Percentiles rank a stretch among this genome's conserved stretches.
Conservation (phyloP, 805 yeast species). For the Isabelozyma heimii region DNA sequence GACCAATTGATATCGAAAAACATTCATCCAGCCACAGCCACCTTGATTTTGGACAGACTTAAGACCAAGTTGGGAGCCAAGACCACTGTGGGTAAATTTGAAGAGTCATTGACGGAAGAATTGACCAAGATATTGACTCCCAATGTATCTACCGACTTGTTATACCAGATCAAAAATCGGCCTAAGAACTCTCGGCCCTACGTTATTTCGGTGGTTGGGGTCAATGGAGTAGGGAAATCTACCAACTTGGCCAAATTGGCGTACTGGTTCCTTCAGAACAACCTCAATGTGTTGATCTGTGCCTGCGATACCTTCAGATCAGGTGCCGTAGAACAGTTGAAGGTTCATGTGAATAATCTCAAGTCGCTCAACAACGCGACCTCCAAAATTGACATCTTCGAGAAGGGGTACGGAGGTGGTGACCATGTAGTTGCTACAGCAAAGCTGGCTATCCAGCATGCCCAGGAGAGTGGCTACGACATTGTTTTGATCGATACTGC, state of each 20-base stretch:
- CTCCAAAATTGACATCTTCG: conserved; percentile 70
- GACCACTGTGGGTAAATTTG: conserved; percentile 69
- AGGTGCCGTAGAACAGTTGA: conserved; percentile 97
- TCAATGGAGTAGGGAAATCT: conserved; percentile 97
- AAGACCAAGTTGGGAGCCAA: conserved; percentile 70
- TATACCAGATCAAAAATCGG: conserved; percentile 69
- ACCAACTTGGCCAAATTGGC: conserved; percentile 93
- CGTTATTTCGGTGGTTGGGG: conserved; percentile 97
- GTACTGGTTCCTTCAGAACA: conserved; percentile 91
- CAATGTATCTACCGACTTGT: conserved; percentile 80
- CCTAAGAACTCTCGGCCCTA: conserved; percentile 55
- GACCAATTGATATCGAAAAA: conserved; percentile 82
- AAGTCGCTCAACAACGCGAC: conserved; percentile 59
- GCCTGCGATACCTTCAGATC: conserved; percentile 98
- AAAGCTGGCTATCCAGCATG: conserved; percentile 82
- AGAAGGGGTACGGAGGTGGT: conserved; percentile 97
- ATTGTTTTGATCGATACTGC: conserved; percentile 95
- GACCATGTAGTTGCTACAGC: conserved; percentile 91
- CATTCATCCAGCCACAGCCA: conserved; percentile 88
- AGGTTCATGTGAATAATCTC: conserved; percentile 88
- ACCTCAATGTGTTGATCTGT: conserved; percentile 80
- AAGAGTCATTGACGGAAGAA: conserved; percentile 60
- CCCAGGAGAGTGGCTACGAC: conserved; percentile 66
- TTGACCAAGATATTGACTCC: conserved; percentile 83
- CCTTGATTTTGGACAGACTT: conserved; percentile 65